Base-by-base conservation (phyloP, 2,329 filamentous ascomycete species). In the Cytospora piceae region DNA sequence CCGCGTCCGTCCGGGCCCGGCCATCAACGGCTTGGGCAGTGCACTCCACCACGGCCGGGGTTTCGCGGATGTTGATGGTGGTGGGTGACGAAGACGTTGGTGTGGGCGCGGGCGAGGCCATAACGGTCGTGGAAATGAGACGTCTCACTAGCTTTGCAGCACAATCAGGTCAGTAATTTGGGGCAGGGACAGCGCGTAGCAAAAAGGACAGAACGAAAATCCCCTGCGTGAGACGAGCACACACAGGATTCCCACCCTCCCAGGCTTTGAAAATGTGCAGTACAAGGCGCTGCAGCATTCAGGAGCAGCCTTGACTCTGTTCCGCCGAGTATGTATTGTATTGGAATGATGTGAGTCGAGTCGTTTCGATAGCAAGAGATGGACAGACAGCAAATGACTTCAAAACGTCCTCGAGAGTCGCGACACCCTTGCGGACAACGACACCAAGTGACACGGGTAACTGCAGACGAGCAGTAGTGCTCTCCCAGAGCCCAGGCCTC, bases 291-390 rank as follows among this genome's bases (percentile, higher is more conserved):
- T 37, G 46, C 11, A 37, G 53, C 29, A 63, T 20, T n/a, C 34
- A 37, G 53, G 54, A 63, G 61, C 61, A 63, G 61, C 61, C 61
- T 63, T 57, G 61, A 63, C 61, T 63, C 61, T 53, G 14, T 37
- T 24, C 17, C 12, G 12, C n/a, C 6, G 34, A 22, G 24, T 9
- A 32, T 17, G 3, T 24, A 17, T 34, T 31, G 29, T 17, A 27
- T n/a, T 17, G 15, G 11, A 22, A 34, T 57, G 20, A 22, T 39
- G n/a, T 14, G 0, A 12, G 22, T 32, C 31, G 31, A 6, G 34
- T 57, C 22, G 31, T 39, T 37, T 39, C 29, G 54, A 20, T 57
- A 17, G 20, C 34, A 29, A 56, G 20, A 37, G 37, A 42, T 49
- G 53, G n/a, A 24, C n/a, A 24, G n/a, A 49, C 22, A 24, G 46